Evolutionary conservation across 2,329 filamentous ascomycete species (phyloP).

Genomic region (Fusarium chlamydosporum): DNA sequence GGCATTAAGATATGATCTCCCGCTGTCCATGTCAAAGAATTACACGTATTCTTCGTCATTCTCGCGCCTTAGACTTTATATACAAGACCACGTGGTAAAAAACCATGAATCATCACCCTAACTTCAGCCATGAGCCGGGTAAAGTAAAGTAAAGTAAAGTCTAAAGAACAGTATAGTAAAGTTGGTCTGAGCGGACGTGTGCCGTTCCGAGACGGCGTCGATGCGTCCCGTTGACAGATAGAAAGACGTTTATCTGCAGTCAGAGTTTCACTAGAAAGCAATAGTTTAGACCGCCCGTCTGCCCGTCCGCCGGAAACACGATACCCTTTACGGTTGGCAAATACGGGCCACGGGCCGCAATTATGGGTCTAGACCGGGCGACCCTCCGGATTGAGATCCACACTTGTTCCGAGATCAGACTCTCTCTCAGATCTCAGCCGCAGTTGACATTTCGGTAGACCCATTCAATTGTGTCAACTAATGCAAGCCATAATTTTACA

Average conservation of each 20-base stretch:
- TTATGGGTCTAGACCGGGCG: slow-evolving; percentile 36
- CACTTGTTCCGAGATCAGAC: slow-evolving; percentile 24
- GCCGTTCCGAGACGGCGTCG: slow-evolving; percentile 40
- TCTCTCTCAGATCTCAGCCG: slow-evolving; percentile 11
- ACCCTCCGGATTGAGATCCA: slow-evolving; percentile 11
- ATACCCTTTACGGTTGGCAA: slow-evolving; percentile 2
- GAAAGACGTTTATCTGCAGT: slow-evolving; percentile 9
- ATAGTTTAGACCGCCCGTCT: slow-evolving; percentile 14
- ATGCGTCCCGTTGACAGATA: slow-evolving; percentile 33
- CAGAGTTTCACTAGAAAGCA: slow-evolving; percentile 24
- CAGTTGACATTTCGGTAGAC: slow-evolving; percentile 3
- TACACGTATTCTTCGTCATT: slow-evolving; percentile 20
- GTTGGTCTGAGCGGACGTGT: slow-evolving; percentile 26
- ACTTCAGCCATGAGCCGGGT: slow-evolving; percentile 9
- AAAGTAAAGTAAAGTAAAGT: not conserved
- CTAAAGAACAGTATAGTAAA: not conserved
- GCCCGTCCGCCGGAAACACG: slow-evolving; percentile 2
- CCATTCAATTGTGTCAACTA: slow-evolving; percentile 9
- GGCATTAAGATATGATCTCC: slow-evolving; percentile 21
- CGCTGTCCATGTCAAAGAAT: not conserved
- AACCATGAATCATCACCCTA: slow-evolving; percentile 34
- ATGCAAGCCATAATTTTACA: not conserved
- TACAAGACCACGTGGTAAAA: slow-evolving; percentile 27
- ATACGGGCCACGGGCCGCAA: slow-evolving; percentile 33
- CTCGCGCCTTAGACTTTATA: slow-evolving; percentile 14